Evolutionary conservation across 1,284 basidiomycete species (phyloP).

Genomic region (Crepidotus sp.): DNA sequence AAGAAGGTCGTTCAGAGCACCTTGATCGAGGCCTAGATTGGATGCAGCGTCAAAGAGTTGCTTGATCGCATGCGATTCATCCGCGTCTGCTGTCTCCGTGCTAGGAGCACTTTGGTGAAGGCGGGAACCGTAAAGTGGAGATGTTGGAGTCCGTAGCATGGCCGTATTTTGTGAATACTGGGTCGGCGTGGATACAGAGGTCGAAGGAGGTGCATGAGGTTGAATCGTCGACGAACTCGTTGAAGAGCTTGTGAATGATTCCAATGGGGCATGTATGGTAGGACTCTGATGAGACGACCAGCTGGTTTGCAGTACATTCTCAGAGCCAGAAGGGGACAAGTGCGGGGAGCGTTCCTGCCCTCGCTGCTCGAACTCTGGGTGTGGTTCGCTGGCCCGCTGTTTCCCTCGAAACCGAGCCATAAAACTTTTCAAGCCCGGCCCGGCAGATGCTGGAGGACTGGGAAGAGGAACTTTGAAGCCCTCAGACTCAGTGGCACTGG

Average conservation of each 20-base stretch:
- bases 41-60: conserved; percentile 69
- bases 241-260: conserved; percentile 1
- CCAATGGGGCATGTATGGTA: conserved; percentile 10
- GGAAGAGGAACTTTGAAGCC: conserved; percentile 43
- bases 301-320: background rate
- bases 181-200: conserved; percentile 15
- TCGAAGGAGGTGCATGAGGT: conserved; percentile 1
- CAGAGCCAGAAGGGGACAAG: conserved; percentile 6
- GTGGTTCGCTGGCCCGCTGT: conserved; percentile 37
- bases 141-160: conserved; percentile 6
- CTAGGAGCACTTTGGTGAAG: conserved; percentile 20
- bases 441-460: conserved; percentile 58
- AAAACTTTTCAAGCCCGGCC: conserved; percentile 67
- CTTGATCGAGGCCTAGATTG: conserved; percentile 64
- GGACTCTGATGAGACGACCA: conserved; percentile 6
- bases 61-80: conserved; percentile 40
- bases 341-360: conserved; percentile 3
- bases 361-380: conserved; percentile 10
- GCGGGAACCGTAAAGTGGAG: conserved; percentile 19
- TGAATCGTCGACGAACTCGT: conserved; percentile 1
- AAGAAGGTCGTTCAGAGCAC: conserved; percentile 58
- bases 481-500: conserved; percentile 42
- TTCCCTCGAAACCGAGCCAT: conserved; percentile 70
- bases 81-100: conserved; percentile 16
- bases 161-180: conserved; percentile 6